Base-by-base conservation (phyloP, 768 basidiomycete genomes). In the Amanita pseudoporphyria region DNA sequence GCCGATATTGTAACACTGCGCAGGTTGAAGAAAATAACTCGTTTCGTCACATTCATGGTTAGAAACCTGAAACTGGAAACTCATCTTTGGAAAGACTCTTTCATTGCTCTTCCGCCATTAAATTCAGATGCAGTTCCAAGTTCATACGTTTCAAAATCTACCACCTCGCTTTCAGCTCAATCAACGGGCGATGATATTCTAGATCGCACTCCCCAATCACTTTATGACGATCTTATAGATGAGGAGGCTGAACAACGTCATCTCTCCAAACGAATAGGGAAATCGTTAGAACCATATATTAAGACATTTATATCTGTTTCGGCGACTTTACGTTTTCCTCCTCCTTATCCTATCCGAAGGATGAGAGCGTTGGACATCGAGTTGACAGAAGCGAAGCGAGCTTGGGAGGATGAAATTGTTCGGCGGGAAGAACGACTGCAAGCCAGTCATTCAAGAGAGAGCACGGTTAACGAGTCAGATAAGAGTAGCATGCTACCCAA, bases 31-130 rank as follows among this genome's bases (percentile, higher is more conserved):
- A 85, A 86, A 60, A 87, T 98, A 46, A 89, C 92, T 12, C 75
- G 90, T 24, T 95, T 97, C 68, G 76, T 98, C 62, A 82, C 84
- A 1, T 87, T 96, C 65, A 86, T 93, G 51, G 93, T 92, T 21
- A 84, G 93, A 55, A 95, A 94, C 61, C 68, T 96, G 61, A 93
- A 94, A 60, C 74, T 96, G 60, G 95, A 99, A 69, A 90, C 87
- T 0, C 87, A 88, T 59, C 71, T 92, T n/a, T 91, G 89, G 90
- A 90, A 87, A 63, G 87, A 92, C 60, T 87, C 82, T 16, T 79
- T 90, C 49, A 84, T 90, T 52, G 82, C 82, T 0, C 62, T 88
- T 21, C 85, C 86, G 10, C 70, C 76, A 6, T 73, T 88, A 54
- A 77, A 80, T 46, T 58, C 71, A 30, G 78, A 82, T 53, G 86